phyloP scores from a whole-genome alignment of 2,329 filamentous ascomycete genomes.

The Xylaria sp. region DNA sequence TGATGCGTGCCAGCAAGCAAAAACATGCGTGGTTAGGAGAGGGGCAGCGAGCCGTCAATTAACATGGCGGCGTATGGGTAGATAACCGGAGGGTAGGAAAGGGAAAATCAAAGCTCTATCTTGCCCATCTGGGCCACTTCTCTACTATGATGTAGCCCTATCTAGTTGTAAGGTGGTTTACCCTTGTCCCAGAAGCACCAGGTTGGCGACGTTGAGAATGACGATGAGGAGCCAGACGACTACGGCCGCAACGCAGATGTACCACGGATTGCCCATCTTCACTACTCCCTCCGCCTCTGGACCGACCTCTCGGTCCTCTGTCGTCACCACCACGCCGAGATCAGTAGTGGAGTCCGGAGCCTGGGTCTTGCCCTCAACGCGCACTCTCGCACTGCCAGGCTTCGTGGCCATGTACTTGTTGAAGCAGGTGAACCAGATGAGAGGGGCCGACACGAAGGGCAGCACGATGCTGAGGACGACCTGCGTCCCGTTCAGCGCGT shows the following conservation, averaged over 20 bases:
- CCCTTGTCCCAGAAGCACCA: conserved; percentile 39
- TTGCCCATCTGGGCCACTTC: neutral
- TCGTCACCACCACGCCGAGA: neutral
- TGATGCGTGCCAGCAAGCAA: too few species aligned
- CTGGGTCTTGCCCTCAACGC: conserved; percentile 37
- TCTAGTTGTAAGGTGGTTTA: neutral
- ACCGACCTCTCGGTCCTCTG: conserved; percentile 23
- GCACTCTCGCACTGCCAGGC: conserved; percentile 48
- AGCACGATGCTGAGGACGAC: conserved; percentile 79
- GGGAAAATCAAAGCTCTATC: neutral
- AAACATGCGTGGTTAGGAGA: too few species aligned
- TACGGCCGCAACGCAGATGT: conserved; percentile 59
- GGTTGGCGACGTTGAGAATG: conserved; percentile 68
- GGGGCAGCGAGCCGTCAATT: too few species aligned
- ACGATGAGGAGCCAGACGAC: conserved; percentile 76
- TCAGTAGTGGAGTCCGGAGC: conserved; percentile 15
- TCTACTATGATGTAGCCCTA: neutral
- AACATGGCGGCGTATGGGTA: too few species aligned
- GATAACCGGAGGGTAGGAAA: too few species aligned
- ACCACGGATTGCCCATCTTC: conserved; percentile 76
- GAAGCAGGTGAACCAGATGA: conserved; percentile 85
- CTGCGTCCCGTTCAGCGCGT: conserved; percentile 76
- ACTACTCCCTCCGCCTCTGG: conserved; percentile 37
- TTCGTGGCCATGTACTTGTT: conserved; percentile 79
- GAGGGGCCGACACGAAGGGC: conserved; percentile 80